Base-by-base conservation (phyloP, 2,329 filamentous ascomycete genomes). In the Trichophyton rubrum region DNA sequence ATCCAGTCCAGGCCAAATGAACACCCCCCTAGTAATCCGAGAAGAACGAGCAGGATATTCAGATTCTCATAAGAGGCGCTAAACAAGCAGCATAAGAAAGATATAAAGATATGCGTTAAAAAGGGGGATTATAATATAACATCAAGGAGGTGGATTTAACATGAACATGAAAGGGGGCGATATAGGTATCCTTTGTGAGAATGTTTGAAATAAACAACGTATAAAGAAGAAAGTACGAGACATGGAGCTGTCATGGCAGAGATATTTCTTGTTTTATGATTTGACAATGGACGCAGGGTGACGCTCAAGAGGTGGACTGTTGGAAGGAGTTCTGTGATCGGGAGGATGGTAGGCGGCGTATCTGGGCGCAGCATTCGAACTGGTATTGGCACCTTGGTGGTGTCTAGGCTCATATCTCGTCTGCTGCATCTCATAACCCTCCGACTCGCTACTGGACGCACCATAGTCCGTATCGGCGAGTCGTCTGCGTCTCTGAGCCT, bases 361-460 rank as follows among this genome's bases (percentile, higher is more conserved):
- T 58, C 30, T 56, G 58, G 35, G 35, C n/a, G 40, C 47, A 61
- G 30, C 30, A 27, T 47, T 57, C 8, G 61, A 47, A 11, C 51
- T 59, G 3, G 60, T 61, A 4, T 63, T 58, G 24, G 33, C 59
- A 5, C 20, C 30, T 24, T 61, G 59, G 24, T 55, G 49, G 3
- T 47, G 41, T 55, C 51, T 55, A 13, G 59, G 55, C 5, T 40
- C 27, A 20, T 62, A 63, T n/a, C 55, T 40, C 2, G 62, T 62
- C 38, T 62, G 62, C 38, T 62, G 62, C 62, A 63, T 63, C 24
- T 63, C 62, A 40, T 59, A 62, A 17, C 40, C 60, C 17, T 60
- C 56, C 8, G 60, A 60, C n/a, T 60, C 62, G 13, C 60, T 60
- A 27, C 62, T 63, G 1, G 62, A 63, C 22, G 60, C 59, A 17